A percentile compares a stretch with the other conserved stretches of the same genome.
Conservation (phyloP, 1,284 basidiomycete species). For the Fomitopsis palustris region DNA sequence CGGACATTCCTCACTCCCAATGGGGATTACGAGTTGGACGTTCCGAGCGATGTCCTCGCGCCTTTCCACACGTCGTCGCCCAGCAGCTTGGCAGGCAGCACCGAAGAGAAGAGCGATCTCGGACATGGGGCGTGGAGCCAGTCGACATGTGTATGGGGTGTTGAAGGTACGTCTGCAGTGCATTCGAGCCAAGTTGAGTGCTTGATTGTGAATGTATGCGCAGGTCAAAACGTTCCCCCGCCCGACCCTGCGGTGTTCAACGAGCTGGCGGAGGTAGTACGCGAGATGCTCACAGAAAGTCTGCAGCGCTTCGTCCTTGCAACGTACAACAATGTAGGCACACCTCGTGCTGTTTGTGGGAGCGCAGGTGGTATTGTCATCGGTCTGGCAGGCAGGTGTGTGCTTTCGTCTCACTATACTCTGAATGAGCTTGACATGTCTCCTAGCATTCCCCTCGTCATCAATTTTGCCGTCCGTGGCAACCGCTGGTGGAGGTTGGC, state of each 20-base stretch:
- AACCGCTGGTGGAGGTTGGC: conserved; percentile 55
- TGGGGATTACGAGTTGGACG: conserved; percentile 65
- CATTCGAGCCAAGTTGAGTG: background rate
- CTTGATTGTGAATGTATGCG: background rate
- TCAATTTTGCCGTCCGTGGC: conserved; percentile 40
- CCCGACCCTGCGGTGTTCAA: conserved; percentile 62
- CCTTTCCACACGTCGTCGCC: conserved; percentile 45
- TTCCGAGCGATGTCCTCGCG: conserved; percentile 60
- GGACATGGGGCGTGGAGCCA: background rate
- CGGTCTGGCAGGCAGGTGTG: conserved; percentile 26
- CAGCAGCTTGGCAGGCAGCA: background rate
- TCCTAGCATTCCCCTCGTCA: conserved; percentile 47
- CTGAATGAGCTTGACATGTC: conserved; percentile 14
- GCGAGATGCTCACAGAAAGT: conserved; percentile 58
- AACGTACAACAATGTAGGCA: conserved; percentile 75
- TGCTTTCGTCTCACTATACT: background rate
- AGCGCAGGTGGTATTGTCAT: conserved; percentile 53
- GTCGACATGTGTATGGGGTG: conserved; percentile 2
- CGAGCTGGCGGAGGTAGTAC: conserved; percentile 52
- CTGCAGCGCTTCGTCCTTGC: conserved; percentile 66
- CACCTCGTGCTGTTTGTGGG: conserved; percentile 63
- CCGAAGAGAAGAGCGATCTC: background rate
- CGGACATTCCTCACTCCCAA: conserved; percentile 72
- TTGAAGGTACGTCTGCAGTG: conserved; percentile 7
- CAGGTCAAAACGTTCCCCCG: conserved; percentile 11